These are phyloP conservation scores for Candida namnaoensis DNA, from an alignment of 805 yeast species.

Conservation along the genomic window DNA sequence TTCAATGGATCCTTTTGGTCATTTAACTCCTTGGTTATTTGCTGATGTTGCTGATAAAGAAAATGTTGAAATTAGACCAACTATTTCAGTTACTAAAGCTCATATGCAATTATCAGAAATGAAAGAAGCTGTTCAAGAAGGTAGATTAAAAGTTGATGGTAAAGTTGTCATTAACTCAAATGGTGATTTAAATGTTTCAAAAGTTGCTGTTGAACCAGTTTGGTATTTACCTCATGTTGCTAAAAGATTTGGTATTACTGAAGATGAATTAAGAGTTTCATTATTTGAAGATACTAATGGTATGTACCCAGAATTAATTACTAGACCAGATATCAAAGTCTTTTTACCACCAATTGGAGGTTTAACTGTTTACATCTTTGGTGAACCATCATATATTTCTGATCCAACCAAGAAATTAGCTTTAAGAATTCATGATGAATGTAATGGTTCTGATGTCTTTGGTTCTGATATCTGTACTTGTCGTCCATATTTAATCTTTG, in stretches of 20 bases:
- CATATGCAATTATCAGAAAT: constrained; percentile 52
- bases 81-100: constrained; percentile 61
- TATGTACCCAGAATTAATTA: constrained; percentile 59
- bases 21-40: constrained; percentile 53
- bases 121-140: constrained; percentile 44
- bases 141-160: constrained; percentile 51
- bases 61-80: constrained; percentile 51
- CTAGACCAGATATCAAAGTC: constrained; percentile 59
- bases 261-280: constrained; percentile 46
- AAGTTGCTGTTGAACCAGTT: constrained; percentile 63
- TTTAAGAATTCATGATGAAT: constrained; percentile 58
- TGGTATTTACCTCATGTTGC: constrained; percentile 70
- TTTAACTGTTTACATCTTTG: constrained; percentile 56
- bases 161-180: constrained; percentile 45
- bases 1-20: constrained; percentile 62
- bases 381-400: constrained; percentile 46
- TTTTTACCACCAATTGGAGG: constrained; percentile 69
- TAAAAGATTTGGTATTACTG: constrained; percentile 48
- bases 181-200: constrained; percentile 56
- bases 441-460: constrained; percentile 65
- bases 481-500: constrained; percentile 59
- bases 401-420: constrained; percentile 44
- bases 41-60: constrained; percentile 32
- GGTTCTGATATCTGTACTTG: constrained; percentile 65
- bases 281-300: constrained; percentile 65